Conservation (phyloP, 164 flowering plant species). For the Houttuynia cordata region DNA sequence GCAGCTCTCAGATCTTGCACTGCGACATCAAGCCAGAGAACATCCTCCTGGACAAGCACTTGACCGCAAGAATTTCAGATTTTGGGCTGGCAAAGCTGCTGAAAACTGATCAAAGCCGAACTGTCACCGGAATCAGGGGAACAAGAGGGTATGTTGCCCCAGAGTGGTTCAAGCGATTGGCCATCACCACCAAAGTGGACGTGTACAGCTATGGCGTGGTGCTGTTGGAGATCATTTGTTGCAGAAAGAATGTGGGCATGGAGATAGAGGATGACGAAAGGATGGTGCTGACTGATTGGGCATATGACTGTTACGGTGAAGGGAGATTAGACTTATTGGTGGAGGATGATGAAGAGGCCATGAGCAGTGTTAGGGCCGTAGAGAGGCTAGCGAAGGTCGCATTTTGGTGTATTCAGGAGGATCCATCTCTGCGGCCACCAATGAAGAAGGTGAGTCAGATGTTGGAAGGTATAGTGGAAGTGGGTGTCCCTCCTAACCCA, state of each 20-base stretch:
- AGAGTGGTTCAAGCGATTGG: slow-evolving; percentile 7
- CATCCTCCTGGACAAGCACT: slow-evolving; percentile 12
- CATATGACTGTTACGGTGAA: background rate
- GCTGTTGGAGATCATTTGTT: background rate
- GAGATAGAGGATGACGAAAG: background rate
- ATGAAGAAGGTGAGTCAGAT: background rate
- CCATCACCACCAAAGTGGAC: slow-evolving; percentile 6
- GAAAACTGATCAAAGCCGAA: background rate
- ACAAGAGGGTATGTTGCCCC: slow-evolving; percentile 10
- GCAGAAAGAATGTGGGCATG: background rate
- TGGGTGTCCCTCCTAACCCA: slow-evolving; percentile 19
- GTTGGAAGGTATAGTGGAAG: slow-evolving; percentile 22
- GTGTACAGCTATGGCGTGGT: slow-evolving; percentile 6
- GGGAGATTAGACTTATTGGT: background rate
- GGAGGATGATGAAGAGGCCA: background rate
- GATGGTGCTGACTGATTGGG: background rate
- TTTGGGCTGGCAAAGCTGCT: slow-evolving; percentile 10
- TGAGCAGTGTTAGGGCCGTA: background rate
- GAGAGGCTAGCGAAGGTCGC: background rate
- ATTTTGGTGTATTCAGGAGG: background rate
- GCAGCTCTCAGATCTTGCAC: slow-evolving; percentile 17
- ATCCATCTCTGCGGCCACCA: background rate
- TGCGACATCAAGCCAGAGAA: slow-evolving; percentile 18
- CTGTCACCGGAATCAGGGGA: slow-evolving; percentile 7
- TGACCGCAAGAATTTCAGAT: slow-evolving; percentile 11